Percentiles rank a stretch among this genome's conserved stretches.
Conservation (phyloP, 345 rosid species). For the Eucalyptus regnans region DNA sequence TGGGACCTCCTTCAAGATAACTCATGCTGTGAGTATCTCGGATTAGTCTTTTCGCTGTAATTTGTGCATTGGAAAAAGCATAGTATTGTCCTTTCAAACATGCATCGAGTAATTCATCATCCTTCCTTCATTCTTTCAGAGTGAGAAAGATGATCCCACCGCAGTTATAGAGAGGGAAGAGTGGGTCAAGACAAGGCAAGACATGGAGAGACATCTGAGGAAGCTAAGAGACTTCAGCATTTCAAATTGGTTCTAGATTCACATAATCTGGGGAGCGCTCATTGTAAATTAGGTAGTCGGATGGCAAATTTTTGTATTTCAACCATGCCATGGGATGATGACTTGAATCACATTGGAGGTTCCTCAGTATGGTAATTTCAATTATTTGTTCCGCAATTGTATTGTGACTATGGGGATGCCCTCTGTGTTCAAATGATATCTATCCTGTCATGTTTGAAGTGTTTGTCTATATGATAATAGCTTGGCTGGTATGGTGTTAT, state of each 20-base stretch:
- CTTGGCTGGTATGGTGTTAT: not conserved
- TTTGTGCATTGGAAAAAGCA: not conserved
- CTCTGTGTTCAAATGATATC: not conserved
- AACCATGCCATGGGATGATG: not conserved
- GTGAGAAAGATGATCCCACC: conserved; percentile 62
- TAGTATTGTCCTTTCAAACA: not conserved
- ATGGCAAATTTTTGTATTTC: not conserved
- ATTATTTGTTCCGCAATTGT: not conserved
- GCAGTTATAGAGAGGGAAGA: conserved; percentile 80
- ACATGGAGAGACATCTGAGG: conserved; percentile 89
- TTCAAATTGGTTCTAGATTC: conserved; percentile 73
- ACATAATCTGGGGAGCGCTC: not conserved
- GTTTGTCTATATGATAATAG: not conserved
- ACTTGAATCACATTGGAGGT: not conserved
- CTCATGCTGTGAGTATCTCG: conserved; percentile 33
- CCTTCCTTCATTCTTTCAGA: conserved; percentile 10
- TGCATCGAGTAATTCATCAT: not conserved
- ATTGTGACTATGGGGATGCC: not conserved
- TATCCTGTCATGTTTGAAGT: not conserved
- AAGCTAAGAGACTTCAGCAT: conserved; percentile 71
- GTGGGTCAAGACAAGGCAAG: conserved; percentile 62
- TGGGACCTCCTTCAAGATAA: conserved; percentile 73
- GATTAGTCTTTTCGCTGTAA: not conserved
- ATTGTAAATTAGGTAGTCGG: not conserved
- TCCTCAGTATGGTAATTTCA: not conserved